Evolutionary conservation across 2,329 filamentous ascomycete species (phyloP).

Genomic region (Bimuria novae-zelandiae): DNA sequence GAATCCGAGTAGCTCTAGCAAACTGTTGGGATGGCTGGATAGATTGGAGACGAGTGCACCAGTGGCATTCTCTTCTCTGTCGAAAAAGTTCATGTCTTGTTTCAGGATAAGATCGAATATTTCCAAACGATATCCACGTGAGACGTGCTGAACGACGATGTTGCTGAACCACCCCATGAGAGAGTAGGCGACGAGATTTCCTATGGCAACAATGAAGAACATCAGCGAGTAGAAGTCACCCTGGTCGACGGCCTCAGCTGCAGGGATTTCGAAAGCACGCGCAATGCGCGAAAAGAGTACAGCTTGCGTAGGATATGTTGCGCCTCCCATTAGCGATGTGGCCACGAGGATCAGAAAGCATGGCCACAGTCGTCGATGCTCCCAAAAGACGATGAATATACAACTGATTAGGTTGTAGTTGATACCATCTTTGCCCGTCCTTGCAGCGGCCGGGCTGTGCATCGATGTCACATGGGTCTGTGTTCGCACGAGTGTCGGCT

Average conservation of each 20-base stretch:
- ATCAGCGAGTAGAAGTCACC: constrained; percentile 60
- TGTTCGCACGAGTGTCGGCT: constrained; percentile 29
- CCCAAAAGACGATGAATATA: constrained; percentile 33
- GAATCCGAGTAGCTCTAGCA: constrained; percentile 84
- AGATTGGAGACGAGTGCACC: constrained; percentile 76
- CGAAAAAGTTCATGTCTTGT: constrained; percentile 92
- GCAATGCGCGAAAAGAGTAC: constrained; percentile 57
- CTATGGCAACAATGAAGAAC: constrained; percentile 60
- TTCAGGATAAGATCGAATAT: constrained; percentile 88
- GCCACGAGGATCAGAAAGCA: constrained; percentile 32
- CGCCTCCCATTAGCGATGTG: constrained; percentile 44
- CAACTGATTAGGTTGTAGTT: constrained; percentile 37
- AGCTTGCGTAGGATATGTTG: constrained; percentile 54
- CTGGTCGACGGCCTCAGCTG: constrained; percentile 44
- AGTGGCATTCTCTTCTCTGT: constrained; percentile 84
- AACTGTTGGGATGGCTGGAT: constrained; percentile 75
- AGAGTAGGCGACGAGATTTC: constrained; percentile 51
- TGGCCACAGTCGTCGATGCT: constrained; percentile 46
- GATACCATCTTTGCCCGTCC: constrained; percentile 25
- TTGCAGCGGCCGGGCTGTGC: constrained; percentile 25
- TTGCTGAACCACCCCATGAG: constrained; percentile 53
- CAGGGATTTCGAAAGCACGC: constrained; percentile 52
- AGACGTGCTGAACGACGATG: constrained; percentile 48
- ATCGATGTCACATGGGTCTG: constrained; percentile 36
- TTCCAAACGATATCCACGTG: constrained; percentile 43